These are phyloP conservation scores for Candida gorgasii DNA, from an alignment of 805 yeast species.

Conservation along the genomic window DNA sequence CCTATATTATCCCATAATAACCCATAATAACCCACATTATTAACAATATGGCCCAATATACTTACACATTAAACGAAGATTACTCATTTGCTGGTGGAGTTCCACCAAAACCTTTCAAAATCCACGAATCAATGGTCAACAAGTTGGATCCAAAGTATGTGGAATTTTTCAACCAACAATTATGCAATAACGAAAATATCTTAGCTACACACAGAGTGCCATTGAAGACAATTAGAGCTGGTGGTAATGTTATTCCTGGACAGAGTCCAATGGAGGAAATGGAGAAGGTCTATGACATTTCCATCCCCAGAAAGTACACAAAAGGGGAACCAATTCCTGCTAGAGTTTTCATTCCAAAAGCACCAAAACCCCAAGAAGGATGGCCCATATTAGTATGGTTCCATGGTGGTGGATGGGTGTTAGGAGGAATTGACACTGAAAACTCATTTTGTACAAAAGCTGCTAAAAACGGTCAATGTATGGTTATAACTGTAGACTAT, in stretches of 20 bases:
- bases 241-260: constrained; percentile 47
- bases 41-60: constrained; percentile 18
- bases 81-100: constrained; percentile 26
- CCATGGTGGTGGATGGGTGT: constrained; percentile 50
- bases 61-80: constrained; percentile 23
- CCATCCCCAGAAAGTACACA: constrained; percentile 28
- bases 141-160: constrained; percentile 40
- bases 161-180: constrained; percentile 30
- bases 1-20: no score
- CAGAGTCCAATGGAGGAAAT: constrained; percentile 31
- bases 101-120: constrained; percentile 29
- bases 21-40: no score
- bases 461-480: constrained; percentile 34
- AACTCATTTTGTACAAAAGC: constrained; percentile 44
- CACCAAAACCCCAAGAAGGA: constrained; percentile 31
- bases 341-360: constrained; percentile 41
- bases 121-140: constrained; percentile 28
- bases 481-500: constrained; percentile 51
- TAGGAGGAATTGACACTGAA: constrained; percentile 41
- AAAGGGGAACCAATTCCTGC: constrained; percentile 27
- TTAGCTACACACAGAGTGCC: constrained; percentile 38
- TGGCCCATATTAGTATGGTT: constrained; percentile 41
- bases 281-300: constrained; percentile 28
- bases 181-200: constrained; percentile 27
- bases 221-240: constrained; percentile 26